Conservation (phyloP, 208 protist genomes). For the Trypanosoma lewisi region DNA sequence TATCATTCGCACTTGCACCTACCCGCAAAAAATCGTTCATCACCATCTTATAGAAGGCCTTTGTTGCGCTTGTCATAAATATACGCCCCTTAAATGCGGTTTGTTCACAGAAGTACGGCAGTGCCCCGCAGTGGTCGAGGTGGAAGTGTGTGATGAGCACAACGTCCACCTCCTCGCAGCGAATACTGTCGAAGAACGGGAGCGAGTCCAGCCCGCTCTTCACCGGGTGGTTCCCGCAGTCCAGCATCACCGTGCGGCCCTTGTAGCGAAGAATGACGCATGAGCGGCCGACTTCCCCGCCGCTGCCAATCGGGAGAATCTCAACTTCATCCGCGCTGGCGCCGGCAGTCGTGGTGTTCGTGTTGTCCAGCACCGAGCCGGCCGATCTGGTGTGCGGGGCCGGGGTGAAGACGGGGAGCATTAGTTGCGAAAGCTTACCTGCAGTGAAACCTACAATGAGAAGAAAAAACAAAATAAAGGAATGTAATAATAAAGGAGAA, state of each 20-base stretch:
- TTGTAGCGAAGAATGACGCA: conserved; percentile 96
- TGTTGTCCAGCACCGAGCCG: conserved; percentile 13
- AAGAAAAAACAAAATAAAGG: background rate
- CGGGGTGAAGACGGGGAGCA: conserved; percentile 18
- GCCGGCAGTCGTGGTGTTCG: no score
- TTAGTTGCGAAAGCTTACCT: conserved; percentile 1
- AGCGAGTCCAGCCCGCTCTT: conserved; percentile 93
- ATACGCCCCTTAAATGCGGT: conserved; percentile 95
- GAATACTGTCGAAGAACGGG: conserved; percentile 97
- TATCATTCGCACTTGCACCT: conserved; percentile 76
- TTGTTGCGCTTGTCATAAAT: conserved; percentile 98
- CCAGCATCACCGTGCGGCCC: conserved; percentile 96
- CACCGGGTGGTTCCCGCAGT: conserved; percentile 99
- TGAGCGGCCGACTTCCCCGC: conserved; percentile 97
- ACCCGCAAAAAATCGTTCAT: conserved; percentile 97
- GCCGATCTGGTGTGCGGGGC: conserved; percentile 9
- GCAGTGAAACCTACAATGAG: conserved; percentile 2
- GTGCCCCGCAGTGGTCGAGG: conserved; percentile 96
- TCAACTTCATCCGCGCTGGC: conserved; percentile 81
- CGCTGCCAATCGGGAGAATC: conserved; percentile 96
- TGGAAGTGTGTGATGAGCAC: conserved; percentile 98
- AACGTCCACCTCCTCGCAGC: conserved; percentile 92
- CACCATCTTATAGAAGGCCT: conserved; percentile 96
- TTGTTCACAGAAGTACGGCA: conserved; percentile 96
- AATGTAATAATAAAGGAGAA: background rate